Evolutionary conservation across 306 rosid genomes (phyloP).

Genomic region (Echinosophora koreensis): DNA sequence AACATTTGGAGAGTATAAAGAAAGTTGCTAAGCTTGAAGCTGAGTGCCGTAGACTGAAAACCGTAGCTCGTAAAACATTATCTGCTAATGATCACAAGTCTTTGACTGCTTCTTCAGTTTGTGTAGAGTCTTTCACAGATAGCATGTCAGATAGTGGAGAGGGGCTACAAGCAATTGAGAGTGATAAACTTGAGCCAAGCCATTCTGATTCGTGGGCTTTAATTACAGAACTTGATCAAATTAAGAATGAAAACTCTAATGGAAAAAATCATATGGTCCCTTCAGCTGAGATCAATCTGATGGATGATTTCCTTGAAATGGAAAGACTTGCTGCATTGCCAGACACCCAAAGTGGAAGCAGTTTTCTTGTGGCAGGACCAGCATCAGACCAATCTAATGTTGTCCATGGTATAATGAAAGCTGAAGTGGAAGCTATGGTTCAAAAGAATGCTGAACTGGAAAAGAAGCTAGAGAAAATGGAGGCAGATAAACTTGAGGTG

Average conservation of each 20-base stretch:
- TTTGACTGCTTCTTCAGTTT: conserved; percentile 51
- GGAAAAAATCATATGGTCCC: conserved; percentile 48
- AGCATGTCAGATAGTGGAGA: conserved; percentile 66
- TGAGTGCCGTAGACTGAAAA: conserved; percentile 67
- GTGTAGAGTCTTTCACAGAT: conserved; percentile 59
- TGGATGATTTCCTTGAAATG: conserved; percentile 89
- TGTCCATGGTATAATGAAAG: conserved; percentile 46
- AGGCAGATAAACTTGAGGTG: conserved; percentile 58
- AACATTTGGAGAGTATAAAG: conserved; percentile 67
- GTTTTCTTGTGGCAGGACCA: conserved; percentile 40
- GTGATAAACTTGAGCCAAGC: conserved; percentile 50
- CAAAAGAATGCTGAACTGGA: conserved; percentile 56
- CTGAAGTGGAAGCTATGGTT: conserved; percentile 55
- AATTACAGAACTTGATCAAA: conserved; percentile 48
- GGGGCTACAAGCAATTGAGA: conserved; percentile 52
- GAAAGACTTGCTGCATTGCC: conserved; percentile 74
- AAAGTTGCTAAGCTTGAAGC: conserved; percentile 78
- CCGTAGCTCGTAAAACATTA: conserved; percentile 53
- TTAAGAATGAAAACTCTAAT: conserved; percentile 48
- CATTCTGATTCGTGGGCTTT: conserved; percentile 50
- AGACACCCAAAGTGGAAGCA: conserved; percentile 50
- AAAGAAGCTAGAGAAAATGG: conserved; percentile 56
- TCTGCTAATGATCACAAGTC: conserved; percentile 53
- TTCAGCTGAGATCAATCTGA: conserved; percentile 63
- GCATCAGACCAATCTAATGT: conserved; percentile 35